A percentile compares a stretch with the other conserved stretches of the same genome.
Conservation (phyloP, 352 stramenopile genomes). For the Phytophthora megakarya region DNA sequence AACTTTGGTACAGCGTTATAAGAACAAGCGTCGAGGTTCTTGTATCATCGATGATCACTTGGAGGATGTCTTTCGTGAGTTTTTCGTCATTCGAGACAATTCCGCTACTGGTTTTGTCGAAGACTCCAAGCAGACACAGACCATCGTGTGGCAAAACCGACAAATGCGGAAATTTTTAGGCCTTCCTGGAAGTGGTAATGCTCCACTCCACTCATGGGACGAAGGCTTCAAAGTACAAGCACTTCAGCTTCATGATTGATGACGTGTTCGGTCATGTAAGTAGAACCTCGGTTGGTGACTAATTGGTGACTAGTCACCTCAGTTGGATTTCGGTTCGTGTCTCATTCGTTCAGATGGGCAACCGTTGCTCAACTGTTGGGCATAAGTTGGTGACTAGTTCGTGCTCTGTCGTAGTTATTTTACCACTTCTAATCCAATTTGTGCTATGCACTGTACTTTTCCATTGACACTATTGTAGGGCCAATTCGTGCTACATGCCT, state of each 20-base stretch:
- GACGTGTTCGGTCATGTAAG: conserved; percentile 12
- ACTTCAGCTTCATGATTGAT: conserved; percentile 20
- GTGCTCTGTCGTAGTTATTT: not conserved
- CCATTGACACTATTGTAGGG: no score
- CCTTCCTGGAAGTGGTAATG: not conserved
- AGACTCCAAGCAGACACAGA: no score
- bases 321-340: no score
- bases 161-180: not conserved
- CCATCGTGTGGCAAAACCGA: no score
- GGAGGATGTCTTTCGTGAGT: not conserved
- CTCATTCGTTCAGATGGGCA: no score
- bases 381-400: not conserved
- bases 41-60: not conserved
- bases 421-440: no score
- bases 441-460: no score
- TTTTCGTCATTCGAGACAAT: not conserved
- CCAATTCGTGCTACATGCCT: not conserved
- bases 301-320: not conserved
- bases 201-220: conserved; percentile 6
- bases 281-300: not conserved
- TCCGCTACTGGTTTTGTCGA: no score
- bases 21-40: not conserved
- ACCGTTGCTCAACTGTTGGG: not conserved
- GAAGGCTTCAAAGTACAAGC: conserved; percentile 13
- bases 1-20: conserved; percentile 2